Evolutionary conservation across 1,284 basidiomycete species (phyloP), one percentile per base, ranked within the genome.

Genomic region (Ceratobasidium sp.): DNA sequence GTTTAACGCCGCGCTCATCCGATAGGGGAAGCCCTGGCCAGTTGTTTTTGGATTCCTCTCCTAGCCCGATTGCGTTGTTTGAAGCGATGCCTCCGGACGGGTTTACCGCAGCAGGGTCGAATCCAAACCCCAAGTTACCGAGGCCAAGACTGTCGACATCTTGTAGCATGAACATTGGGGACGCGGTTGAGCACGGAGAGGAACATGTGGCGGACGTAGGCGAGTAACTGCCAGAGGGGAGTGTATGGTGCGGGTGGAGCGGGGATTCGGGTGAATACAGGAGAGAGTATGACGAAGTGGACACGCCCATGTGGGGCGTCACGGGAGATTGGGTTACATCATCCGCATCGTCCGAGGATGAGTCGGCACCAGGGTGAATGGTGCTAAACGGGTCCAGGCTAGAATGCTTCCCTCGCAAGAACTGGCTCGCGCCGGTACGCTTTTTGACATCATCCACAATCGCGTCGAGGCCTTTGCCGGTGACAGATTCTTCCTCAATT

Each of bases 371-470:
- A 27, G 60, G 71, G 18, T 60, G 65, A 46, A 74, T 38, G 16
- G 71, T 84, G 44, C 87, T 87, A 79, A 88, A 88, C 3, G 88
- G 85, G 78, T 89, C 87, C 62, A 88, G 83, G 80, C 86, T 87
- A 20, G 87, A 88, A 77, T 88, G 88, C 79, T 88, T 88, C 41
- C 87, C 87, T 59, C 87, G 87, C 52, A 88, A 83, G 82, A 88
- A 88, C 62, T 86, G 87, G 67, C 87, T 87, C 18, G 84, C 83
- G 30, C 87, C 87, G 0, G 86, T 88, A 35, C 85, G 85, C 79
- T 87, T 87, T 82, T 88, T 88, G 75, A 88, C 87, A 54, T 87
- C 84, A 69, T 89, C 87, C 48, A 88, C 87, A 60, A 87, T 86
- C 52, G 85, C 84, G 67, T 88, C 88, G 30, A 88, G 83, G 27